A percentile compares a stretch with the other conserved stretches of the same genome.
These are phyloP conservation scores for Suillus occidentalis DNA, from an alignment of 768 basidiomycete genomes.

Conservation along the genomic window DNA sequence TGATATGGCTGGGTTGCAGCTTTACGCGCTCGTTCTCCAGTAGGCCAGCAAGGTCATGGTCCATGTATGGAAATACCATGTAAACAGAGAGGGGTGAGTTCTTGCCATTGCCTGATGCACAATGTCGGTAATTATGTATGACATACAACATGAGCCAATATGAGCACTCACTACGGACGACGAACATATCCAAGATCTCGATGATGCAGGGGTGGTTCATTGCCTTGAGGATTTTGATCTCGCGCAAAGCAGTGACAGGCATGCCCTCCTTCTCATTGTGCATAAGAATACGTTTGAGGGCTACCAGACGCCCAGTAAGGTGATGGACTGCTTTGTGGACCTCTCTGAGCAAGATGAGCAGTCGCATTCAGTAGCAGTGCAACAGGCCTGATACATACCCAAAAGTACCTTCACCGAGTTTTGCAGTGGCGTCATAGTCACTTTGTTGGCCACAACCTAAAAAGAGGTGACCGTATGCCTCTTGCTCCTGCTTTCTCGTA, in stretches of 20 bases:
- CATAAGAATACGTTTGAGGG: conserved; percentile 93
- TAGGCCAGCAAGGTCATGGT: conserved; percentile 94
- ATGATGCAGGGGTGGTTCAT: conserved; percentile 86
- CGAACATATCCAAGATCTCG: conserved; percentile 89
- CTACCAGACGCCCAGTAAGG: conserved; percentile 62
- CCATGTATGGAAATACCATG: conserved; percentile 99
- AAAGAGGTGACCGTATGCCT: conserved; percentile 68
- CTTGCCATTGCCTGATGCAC: conserved; percentile 54
- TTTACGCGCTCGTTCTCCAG: conserved; percentile 90
- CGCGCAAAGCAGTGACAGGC: conserved; percentile 93
- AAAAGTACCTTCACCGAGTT: conserved; percentile 96
- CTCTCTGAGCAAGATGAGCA: conserved; percentile 51
- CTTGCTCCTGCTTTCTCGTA: conserved; percentile 61
- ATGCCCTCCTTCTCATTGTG: conserved; percentile 97
- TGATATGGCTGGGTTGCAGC: conserved; percentile 82
- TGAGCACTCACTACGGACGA: conserved; percentile 63
- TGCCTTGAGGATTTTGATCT: conserved; percentile 94
- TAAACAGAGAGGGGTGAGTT: conserved; percentile 79
- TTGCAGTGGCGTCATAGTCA: conserved; percentile 81
- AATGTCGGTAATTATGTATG: not conserved
- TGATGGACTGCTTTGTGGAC: conserved; percentile 86
- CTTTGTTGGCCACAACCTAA: conserved; percentile 67
- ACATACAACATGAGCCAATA: not conserved
- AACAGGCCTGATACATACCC: conserved; percentile 56
- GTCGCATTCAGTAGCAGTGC: conserved; percentile 9